Base-by-base conservation (phyloP, 2,329 filamentous ascomycete genomes). In the Plenodomus tracheiphilus region DNA sequence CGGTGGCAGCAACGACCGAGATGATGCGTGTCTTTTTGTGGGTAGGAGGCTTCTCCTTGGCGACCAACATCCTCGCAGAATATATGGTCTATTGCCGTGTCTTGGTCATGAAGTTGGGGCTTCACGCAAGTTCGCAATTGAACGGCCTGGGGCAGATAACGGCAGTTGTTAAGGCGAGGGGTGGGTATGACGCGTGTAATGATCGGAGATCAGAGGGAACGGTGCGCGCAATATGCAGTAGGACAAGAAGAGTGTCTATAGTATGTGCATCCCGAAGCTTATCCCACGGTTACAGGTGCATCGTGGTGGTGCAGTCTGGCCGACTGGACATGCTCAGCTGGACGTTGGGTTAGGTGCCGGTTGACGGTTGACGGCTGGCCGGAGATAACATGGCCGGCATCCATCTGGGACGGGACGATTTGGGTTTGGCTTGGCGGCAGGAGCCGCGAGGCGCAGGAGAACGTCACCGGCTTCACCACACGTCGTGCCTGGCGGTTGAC, bases 1-100 rank as follows among this genome's bases (percentile, higher is more conserved):
- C 71, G 15, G 91, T 96, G 21, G 91, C 91, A 41, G 92, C 91
- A 49, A 92, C 77, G 62, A 92, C 93, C 57, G 93, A 92, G 47
- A 94, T 75, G 45, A 96, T 79, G 61, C 92, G 88, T 54, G 85
- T 85, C 65, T 79, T 82, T 56, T 81, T 78, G 58, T 84, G 75
- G 41, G 78, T 73, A 28, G 72, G 74, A 58, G 54, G 54, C 46
- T 63, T 55, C 45, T 64, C 60, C 22, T 57, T 37, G 39, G 55
- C 56, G 51, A 53, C 56, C 59, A 66, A 65, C 44, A 39, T 58
- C 50, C 61, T 46, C 61, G 47, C 32, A 37, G 35, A 18, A 48
- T 49, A 51, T 43, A 19, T 34, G 17, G 43, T 53, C 47, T 60
- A 61, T 51, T 46, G 56, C 38, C 49, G 49, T 41, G 20, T 35